Base-by-base conservation (phyloP, 179 eudicot species). In the Spinacia oleracea region DNA sequence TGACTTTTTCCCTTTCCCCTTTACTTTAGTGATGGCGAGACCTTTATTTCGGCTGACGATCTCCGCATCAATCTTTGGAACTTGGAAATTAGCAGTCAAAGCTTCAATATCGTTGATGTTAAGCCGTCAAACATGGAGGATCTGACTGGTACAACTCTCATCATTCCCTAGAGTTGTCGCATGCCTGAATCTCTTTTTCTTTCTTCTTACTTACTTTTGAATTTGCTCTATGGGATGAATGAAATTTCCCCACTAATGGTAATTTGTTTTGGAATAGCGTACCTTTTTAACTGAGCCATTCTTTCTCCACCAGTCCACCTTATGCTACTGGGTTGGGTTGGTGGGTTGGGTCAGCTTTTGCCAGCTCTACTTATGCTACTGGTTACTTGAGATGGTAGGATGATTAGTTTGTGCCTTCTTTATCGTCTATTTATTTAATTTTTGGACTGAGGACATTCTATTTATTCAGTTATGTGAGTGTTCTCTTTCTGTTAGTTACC, bases 31-130 rank as follows among this genome's bases (percentile, higher is more conserved):
- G 96, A 90, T 76, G 86, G 93, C 5, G 90, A 91, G 88, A 91
- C 96, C 78, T 91, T 89, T 81, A 74, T 91, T 77, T 91, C 96
- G 20, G 90, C 91, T 77, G 96, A 91, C 78, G 96, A 91, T 81
- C 89, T 91, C 58, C 85, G 93, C 70, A 87, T 91, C 81, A 91
- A 91, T 83, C 81, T 91, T 83, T 91, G 96, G 96, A 91, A 91
- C 83, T 87, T 91, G 75, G 96, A 89, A 83, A 86, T 90, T 73
- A 90, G 91, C 81, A 80, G 85, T 81, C 96, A 88, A 83, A 90
- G 96, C 74, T 91, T 88, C 83, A 91, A 91, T 77, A 91, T 91
- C 38, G 81, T 91, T 73, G 96, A 91, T 84, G 83, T 84, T 86
- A 91, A 91, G 89, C 96, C 96, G 68, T 75, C 75, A 32, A 87